Base-by-base conservation (phyloP, 2,329 filamentous ascomycete genomes). In the Diaporthe destruens region DNA sequence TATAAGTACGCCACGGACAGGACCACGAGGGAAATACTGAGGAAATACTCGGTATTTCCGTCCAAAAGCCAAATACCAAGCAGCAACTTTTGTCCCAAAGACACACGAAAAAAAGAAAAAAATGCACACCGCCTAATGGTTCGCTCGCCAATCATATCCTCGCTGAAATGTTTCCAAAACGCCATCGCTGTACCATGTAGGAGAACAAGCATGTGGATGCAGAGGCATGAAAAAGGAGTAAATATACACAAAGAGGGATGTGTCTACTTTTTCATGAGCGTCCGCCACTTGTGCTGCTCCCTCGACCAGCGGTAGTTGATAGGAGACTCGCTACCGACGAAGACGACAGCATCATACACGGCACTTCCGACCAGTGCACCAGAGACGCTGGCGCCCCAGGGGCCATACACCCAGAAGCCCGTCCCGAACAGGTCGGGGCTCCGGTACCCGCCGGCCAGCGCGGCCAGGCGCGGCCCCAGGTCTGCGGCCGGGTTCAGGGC, bases 401-500 rank as follows among this genome's bases (percentile, higher is more conserved):
- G 79, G 0, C 79, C 80, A 57, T 79, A 80, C 4, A 80, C 56
- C 79, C 79, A 82, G 79, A 81, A 83, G 5, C 74, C 75, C 8
- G 74, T 77, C 5, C 73, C 49, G 69, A 81, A 83, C 11, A 80
- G 77, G 32, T 78, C 76, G 0, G 74, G 74, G 2, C 69, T 74
- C 18, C 73, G 68, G 63, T 80, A 82, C 0, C 81, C 81, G 16
- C 79, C 78, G 0, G 80, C 77, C 34, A 80, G 79, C 8, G 79
- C 77, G 1, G 81, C 74, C 0, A 82, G 76, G 0, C 81, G 76
- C 0, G 81, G 80, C 1, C 82, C 81, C 49, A 83, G 80, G 42
- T 83, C 82, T 6, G 80, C 80, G 0, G 82, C 82, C 18, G 82
- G 81, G 36, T 82, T 84, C 69, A 83, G 68, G 0, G 82, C 79